These are phyloP conservation scores for Trichoderma sp. DNA, from an alignment of 2,329 filamentous ascomycete species.

Conservation along the genomic window DNA sequence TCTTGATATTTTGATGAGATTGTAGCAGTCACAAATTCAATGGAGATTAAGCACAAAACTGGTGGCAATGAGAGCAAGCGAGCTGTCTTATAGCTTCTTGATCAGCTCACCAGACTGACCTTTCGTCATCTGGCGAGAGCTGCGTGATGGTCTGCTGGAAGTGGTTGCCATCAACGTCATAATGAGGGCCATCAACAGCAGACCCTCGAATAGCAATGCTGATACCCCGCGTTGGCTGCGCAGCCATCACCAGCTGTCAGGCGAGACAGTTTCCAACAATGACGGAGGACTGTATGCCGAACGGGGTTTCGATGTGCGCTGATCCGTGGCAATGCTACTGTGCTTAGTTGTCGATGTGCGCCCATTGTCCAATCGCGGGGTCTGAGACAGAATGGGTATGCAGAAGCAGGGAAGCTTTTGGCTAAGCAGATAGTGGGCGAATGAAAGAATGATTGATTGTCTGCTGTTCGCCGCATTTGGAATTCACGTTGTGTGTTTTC, in stretches of 20 bases:
- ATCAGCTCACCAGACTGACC: constrained; percentile 6
- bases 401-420: constrained; percentile 2
- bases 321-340: constrained; percentile 18
- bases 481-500: background rate
- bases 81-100: constrained; percentile 25
- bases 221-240: constrained; percentile 24
- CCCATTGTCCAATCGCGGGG: constrained; percentile 13
- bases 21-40: background rate
- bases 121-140: constrained; percentile 17
- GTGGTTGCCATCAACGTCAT: constrained; percentile 26
- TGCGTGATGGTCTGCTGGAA: constrained; percentile 9
- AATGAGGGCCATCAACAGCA: constrained; percentile 10
- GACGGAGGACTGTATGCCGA: constrained; percentile 7
- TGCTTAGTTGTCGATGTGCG: constrained; percentile 6
- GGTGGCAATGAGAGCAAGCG: constrained; percentile 1
- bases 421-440: background rate
- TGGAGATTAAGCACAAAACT: background rate
- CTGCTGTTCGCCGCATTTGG: constrained; percentile 1
- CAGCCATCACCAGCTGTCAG: constrained; percentile 26
- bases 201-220: constrained; percentile 14
- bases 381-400: background rate
- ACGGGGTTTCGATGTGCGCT: background rate
- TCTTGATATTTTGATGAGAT: background rate
- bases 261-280: constrained; percentile 13
- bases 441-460: background rate